Evolutionary conservation across 2,329 filamentous ascomycete species (phyloP), one percentile per base, ranked within the genome.

Genomic region (Biscogniauxia marginata): DNA sequence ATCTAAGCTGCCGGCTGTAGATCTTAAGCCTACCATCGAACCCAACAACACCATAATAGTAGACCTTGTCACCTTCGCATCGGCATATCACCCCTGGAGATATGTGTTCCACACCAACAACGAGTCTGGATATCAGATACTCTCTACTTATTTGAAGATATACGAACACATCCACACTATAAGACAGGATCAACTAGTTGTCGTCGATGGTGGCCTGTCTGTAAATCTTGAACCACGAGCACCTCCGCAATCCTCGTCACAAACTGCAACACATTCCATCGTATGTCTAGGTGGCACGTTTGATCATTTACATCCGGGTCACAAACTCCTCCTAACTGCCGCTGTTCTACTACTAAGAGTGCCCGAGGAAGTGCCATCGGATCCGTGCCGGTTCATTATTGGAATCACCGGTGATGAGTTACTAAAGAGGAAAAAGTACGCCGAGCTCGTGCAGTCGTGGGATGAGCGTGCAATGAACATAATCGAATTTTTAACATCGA

Each of bases 321-420:
- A 99, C 77, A 99, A 98, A 75, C 80, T 98, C n/a, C 83, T 99
- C 19, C 83, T 99, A 19, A 92, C 93, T n/a, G 93, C 93, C 59
- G 90, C 89, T 0, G 84, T 87, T 0, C 83, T 97, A 54, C 81
- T 91, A 16, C 79, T 89, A 55, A 83, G 84, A 56, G 79, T 83
- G 0, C 77, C 78, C 0, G 63, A 74, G 45, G 66, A 73, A 25
- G 65, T 68, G 25, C 67, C 76, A 0, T 67, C 69, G 1, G 61
- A 68, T 24, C 74, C 78, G 20, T 83, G 84, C 58, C 80, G 80
- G 9, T 82, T 96, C 59, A 88, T 92, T 18, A 81, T 97, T 45
- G 95, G 95, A 11, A 89, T 99, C 63, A 96, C 95, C 0, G 92
- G 90, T 4, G 91, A 96, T 67, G 87, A 89, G 58, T 80, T 98